phyloP scores from a whole-genome alignment of 129 eudicot species.

The Artemisia argyi region DNA sequence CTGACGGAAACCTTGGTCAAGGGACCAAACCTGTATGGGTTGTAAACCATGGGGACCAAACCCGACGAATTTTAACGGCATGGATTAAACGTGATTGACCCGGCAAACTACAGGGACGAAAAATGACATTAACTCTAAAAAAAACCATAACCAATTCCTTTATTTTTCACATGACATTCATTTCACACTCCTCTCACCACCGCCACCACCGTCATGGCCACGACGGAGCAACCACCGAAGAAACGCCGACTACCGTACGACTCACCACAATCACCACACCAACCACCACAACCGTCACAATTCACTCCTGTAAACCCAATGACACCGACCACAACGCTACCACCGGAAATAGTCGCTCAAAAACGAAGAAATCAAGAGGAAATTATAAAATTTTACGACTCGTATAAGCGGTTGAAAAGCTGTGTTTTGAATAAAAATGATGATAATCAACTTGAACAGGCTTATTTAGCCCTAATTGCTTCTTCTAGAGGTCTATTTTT shows the following conservation, averaged over 20 bases:
- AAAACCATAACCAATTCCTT: slow-evolving; percentile 1
- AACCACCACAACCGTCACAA: not conserved
- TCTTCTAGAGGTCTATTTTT: not conserved
- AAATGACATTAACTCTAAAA: no score
- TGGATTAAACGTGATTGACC: no score
- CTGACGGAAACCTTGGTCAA: no score
- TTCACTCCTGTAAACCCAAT: slow-evolving; percentile 6
- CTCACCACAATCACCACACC: slow-evolving; percentile 11
- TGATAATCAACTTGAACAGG: slow-evolving; percentile 36
- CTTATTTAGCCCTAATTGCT: slow-evolving; percentile 1
- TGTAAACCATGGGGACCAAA: no score
- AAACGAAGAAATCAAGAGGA: slow-evolving; percentile 70
- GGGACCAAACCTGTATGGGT: no score
- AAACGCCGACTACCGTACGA: slow-evolving; percentile 72
- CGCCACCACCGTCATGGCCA: slow-evolving; percentile 52
- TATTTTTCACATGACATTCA: not conserved
- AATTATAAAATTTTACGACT: slow-evolving; percentile 62
- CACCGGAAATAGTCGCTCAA: slow-evolving; percentile 64
- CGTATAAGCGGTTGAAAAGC: slow-evolving; percentile 57
- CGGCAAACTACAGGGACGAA: no score
- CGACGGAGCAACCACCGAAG: slow-evolving; percentile 87
- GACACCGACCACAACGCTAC: slow-evolving; percentile 35
- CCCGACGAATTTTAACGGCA: no score
- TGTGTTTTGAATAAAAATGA: slow-evolving; percentile 49
- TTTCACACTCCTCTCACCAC: not conserved